Evolutionary conservation across 225 moss, liverwort and hornwort species (phyloP), one percentile per base, ranked within the genome.

Genomic region (Takakia lepidozioides): DNA sequence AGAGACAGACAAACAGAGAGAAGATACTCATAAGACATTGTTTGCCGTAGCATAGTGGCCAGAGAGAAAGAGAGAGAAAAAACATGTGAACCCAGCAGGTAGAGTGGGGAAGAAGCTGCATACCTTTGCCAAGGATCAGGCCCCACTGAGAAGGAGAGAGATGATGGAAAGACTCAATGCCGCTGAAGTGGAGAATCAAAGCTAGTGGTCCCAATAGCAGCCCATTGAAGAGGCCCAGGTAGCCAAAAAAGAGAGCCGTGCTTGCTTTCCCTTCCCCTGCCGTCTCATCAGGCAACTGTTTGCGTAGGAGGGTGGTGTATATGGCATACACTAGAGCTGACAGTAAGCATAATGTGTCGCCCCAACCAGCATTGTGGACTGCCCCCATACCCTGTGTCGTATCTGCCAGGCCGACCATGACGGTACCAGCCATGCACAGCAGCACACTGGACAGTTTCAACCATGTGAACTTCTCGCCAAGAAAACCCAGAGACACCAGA

Each of bases 221-320:
- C 1, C 64, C 90, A 66, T 95, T 95, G 46, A 95, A 95, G 24
- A 95, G 70, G 27, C 95, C 95, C 23, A 95, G 50, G 49, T 80
- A 90, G 29, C 95, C 95, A 22, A 95, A 78, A 36, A 90, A 84
- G 42, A 95, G 68, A 20, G 86, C 86, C 4, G 93, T 95, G 32
- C 86, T 90, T 45, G 82, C 84, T 60, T 63, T 84, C 2, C 73
- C 73, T 66, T 78, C 68, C 8, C 72, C 73, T 11, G 66, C 60
- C 29, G 65, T 73, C 52, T 78, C 78, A 13, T 66, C 66, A n/a
- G 78, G 78, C 27, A 78, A 59, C 5, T 48, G 48, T 35, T 59
- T 76, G 49, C 72, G 56, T 21, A 81, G 44, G 20, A 66, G 57
- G 35, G 75, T 84, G 19, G 72, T 95, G 10, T 95, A 95, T 7